Evolutionary conservation across 2,329 filamentous ascomycete species (phyloP), one percentile per base, ranked within the genome.

Genomic region (Pyrenophora graminea): DNA sequence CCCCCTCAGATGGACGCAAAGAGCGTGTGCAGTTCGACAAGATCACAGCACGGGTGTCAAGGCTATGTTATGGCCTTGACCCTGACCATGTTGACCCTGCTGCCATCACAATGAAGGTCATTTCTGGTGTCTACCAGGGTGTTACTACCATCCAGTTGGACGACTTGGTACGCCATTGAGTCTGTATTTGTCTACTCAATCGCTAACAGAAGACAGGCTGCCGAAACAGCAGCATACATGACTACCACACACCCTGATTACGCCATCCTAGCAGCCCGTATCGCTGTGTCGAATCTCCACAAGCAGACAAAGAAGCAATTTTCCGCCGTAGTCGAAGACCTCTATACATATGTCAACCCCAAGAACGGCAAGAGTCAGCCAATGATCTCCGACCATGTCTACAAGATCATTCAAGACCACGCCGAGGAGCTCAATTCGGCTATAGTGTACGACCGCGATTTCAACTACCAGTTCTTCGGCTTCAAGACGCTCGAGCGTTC

Each of bases 241-340:
- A 99, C 94, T 55, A 93, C 97, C 66, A 99, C 93, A 58, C 94
- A 99, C 76, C 94, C 94, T 69, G 94, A 99, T 80, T 99, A 99
- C 76, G 94, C 94, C 74, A 95, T 97, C 73, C 91, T 99, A 53
- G 94, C 94, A 61, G 94, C 94, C 62, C 92, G 94, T 79, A 97
- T 99, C 72, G 94, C 94, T 65, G 94, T 99, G 48, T 99, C 94
- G 71, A 99, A 99, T 80, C 88, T 99, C 53, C 94, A 99, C 87
- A 99, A 99, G 81, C 94, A 99, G 83, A 99, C 94, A 61, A 97
- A 97, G 85, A 99, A 99, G 83, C 93, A 97, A 74, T 99, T 95
- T 81, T 97, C 94, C n/a, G 82, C 90, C 42, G 94, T 99, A 53
- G 84, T 99, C 66, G 87, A 85, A 67, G 94, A 99, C 69, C 85